A percentile compares a stretch with the other conserved stretches of the same genome.
Evolutionary conservation across 2,329 filamentous ascomycete species (phyloP).

Genomic region (Sclerotinia spermophila): DNA sequence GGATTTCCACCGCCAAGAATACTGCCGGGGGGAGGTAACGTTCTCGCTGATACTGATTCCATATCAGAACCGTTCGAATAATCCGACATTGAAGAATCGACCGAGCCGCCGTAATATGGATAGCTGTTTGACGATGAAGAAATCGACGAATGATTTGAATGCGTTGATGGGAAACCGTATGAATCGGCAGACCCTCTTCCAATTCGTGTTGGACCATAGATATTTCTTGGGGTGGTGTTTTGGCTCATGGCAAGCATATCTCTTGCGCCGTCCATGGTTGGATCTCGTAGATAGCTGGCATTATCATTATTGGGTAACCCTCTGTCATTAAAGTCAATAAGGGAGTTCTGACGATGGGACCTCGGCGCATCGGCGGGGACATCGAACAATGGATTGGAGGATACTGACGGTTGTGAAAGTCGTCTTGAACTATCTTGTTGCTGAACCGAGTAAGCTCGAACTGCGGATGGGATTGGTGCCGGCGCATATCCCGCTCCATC

Average conservation of each 20-base stretch:
- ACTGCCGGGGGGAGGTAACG: constrained; percentile 74
- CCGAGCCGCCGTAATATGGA: constrained; percentile 75
- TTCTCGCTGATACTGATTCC: constrained; percentile 73
- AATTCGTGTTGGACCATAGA: constrained; percentile 65
- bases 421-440: constrained; percentile 57
- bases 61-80: constrained; percentile 92
- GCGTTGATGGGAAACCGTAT: constrained; percentile 83
- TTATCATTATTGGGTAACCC: constrained; percentile 52
- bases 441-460: constrained; percentile 54
- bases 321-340: constrained; percentile 62
- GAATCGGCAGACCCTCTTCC: constrained; percentile 75
- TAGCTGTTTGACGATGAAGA: constrained; percentile 80
- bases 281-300: constrained; percentile 70
- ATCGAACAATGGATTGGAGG: constrained; percentile 48
- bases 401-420: constrained; percentile 81
- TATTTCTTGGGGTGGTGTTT: constrained; percentile 86
- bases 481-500: constrained; percentile 73
- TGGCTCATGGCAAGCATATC: constrained; percentile 96
- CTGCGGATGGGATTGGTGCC: constrained; percentile 46
- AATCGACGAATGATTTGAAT: constrained; percentile 85
- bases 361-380: constrained; percentile 29
- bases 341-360: constrained; percentile 53
- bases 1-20: constrained; percentile 61
- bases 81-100: constrained; percentile 81
- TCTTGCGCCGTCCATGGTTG: constrained; percentile 78